Evolutionary conservation across 2,329 filamentous ascomycete species (phyloP).

Genomic region (Shiraia sp.): DNA sequence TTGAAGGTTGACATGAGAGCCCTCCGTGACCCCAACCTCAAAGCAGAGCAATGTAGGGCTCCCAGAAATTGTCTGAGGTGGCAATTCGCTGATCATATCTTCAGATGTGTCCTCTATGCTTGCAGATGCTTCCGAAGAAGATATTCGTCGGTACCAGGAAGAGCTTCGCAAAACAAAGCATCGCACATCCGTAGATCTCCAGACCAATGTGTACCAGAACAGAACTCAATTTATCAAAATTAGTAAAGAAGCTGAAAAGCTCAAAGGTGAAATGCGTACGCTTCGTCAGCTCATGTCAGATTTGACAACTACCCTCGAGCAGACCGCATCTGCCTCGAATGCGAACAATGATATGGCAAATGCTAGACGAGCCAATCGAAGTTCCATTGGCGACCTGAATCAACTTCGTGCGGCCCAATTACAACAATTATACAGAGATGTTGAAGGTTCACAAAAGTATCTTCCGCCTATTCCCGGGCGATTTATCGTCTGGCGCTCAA

Average conservation of each 20-base stretch:
- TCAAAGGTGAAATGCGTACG: slow-evolving; percentile 93
- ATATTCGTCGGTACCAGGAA: slow-evolving; percentile 80
- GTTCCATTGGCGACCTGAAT: slow-evolving; percentile 78
- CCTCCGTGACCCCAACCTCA: slow-evolving; percentile 77
- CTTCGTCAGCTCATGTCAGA: slow-evolving; percentile 91
- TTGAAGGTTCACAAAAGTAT: slow-evolving; percentile 98
- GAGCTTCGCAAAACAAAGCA: slow-evolving; percentile 76
- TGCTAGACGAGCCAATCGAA: slow-evolving; percentile 70
- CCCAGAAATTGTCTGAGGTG: slow-evolving; percentile 2
- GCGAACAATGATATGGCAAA: slow-evolving; percentile 43
- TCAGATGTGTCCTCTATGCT: slow-evolving; percentile 70
- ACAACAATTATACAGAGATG: slow-evolving; percentile 88
- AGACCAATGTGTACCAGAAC: slow-evolving; percentile 96
- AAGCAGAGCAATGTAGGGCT: slow-evolving; percentile 73
- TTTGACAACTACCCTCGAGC: slow-evolving; percentile 61
- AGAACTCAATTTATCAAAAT: slow-evolving; percentile 98
- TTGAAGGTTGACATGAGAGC: slow-evolving; percentile 76
- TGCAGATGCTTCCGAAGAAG: slow-evolving; percentile 82
- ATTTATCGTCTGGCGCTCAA: slow-evolving; percentile 91
- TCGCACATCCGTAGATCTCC: slow-evolving; percentile 79
- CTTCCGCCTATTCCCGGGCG: slow-evolving; percentile 87
- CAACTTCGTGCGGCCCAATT: slow-evolving; percentile 70
- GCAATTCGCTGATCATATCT: slow-evolving; percentile 7
- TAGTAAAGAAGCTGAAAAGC: slow-evolving; percentile 96
- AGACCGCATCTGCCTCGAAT: slow-evolving; percentile 49